These are phyloP conservation scores for Colletotrichum sp. DNA, from an alignment of 2,329 filamentous ascomycete genomes.

Conservation along the genomic window DNA sequence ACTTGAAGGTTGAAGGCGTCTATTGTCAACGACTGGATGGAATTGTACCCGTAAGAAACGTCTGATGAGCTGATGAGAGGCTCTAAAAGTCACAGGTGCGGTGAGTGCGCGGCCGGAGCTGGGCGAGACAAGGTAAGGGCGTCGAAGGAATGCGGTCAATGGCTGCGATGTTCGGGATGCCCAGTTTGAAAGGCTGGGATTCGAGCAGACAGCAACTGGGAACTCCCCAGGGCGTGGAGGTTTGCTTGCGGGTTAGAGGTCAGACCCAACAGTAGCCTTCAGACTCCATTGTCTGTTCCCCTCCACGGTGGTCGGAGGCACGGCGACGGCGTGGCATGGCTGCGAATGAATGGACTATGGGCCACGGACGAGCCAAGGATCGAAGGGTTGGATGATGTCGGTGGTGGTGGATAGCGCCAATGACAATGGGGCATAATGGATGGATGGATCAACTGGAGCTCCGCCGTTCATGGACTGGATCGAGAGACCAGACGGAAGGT, in stretches of 20 bases:
- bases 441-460: conserved; percentile 2
- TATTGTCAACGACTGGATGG: background rate
- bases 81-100: background rate
- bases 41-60: background rate
- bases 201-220: background rate
- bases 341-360: background rate
- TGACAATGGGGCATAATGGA: background rate
- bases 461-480: background rate
- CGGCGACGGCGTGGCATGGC: background rate
- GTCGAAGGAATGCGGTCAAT: background rate
- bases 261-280: background rate
- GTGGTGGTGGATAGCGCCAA: background rate
- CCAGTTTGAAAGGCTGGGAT: background rate
- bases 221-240: background rate
- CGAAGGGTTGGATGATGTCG: background rate
- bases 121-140: background rate
- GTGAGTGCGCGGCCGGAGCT: background rate
- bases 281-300: background rate
- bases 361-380: background rate
- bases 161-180: background rate
- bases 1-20: background rate
- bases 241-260: background rate
- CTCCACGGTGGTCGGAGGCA: background rate
- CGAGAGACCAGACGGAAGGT: background rate
- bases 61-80: background rate